A percentile compares a stretch with the other conserved stretches of the same genome.
phyloP scores from a whole-genome alignment of 176 grass and related monocot species.

The Carex littledalei region DNA sequence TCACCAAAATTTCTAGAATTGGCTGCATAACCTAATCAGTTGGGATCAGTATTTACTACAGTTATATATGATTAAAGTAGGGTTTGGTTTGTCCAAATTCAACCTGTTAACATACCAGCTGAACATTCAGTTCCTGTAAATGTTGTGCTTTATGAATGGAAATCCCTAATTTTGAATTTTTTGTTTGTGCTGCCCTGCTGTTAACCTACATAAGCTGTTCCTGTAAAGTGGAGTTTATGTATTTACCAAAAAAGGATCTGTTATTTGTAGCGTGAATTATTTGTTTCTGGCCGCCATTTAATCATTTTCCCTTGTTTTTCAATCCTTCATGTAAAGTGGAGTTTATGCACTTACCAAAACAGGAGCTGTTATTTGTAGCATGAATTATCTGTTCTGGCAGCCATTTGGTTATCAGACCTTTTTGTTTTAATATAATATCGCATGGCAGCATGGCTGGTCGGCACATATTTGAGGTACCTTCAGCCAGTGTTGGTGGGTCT shows the following conservation, averaged over 20 bases:
- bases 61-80: neutral
- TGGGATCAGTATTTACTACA: neutral
- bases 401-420: neutral
- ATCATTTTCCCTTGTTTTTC: neutral
- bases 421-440: conserved; percentile 26
- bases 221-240: neutral
- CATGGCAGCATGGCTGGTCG: conserved; percentile 76
- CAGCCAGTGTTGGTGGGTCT: conserved; percentile 68
- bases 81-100: neutral
- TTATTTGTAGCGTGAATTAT: conserved; percentile 12
- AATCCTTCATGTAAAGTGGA: neutral
- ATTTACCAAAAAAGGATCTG: neutral
- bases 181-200: neutral
- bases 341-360: neutral
- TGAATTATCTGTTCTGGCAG: conserved; percentile 15
- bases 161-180: neutral
- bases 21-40: neutral
- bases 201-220: neutral
- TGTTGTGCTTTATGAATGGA: neutral
- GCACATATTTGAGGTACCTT: conserved; percentile 76
- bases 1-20: neutral
- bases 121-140: neutral
- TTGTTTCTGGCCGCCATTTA: neutral
- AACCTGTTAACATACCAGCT: neutral
- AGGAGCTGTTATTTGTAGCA: neutral